A percentile compares a stretch with the other conserved stretches of the same genome.
Conservation (phyloP, 1,284 basidiomycete genomes). For the Ganoderma multipileum region DNA sequence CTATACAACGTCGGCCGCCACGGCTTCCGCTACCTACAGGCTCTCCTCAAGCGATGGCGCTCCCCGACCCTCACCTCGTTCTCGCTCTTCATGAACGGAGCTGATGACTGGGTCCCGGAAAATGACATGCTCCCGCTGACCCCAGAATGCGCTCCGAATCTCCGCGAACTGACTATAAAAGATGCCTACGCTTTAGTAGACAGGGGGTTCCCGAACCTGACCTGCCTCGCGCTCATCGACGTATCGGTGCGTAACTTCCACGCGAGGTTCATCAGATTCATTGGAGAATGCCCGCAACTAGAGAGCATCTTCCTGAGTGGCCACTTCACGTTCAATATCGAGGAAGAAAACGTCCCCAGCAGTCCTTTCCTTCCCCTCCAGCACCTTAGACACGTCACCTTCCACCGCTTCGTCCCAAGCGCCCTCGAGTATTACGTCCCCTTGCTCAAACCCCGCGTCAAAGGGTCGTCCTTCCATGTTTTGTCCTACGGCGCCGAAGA, state of each 20-base stretch:
- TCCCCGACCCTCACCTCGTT: background rate
- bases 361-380: background rate
- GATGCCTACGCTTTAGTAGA: background rate
- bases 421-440: background rate
- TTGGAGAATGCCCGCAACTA: conserved; percentile 8
- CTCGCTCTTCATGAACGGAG: background rate
- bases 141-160: background rate
- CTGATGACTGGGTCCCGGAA: background rate
- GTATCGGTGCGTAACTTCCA: background rate
- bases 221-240: background rate
- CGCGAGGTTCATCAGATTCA: background rate
- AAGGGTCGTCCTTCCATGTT: background rate
- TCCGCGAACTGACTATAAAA: background rate
- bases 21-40: background rate
- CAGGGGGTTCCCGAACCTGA: conserved; percentile 4
- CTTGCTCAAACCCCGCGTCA: conserved; percentile 3
- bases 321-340: background rate
- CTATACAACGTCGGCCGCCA: background rate
- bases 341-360: background rate
- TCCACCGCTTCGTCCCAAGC: background rate
- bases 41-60: background rate
- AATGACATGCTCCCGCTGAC: background rate
- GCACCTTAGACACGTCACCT: background rate
- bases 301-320: conserved; percentile 1
- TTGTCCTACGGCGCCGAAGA: background rate